Evolutionary conservation across 106 monocot genomes (phyloP).

Genomic region (Acorus gramineus): DNA sequence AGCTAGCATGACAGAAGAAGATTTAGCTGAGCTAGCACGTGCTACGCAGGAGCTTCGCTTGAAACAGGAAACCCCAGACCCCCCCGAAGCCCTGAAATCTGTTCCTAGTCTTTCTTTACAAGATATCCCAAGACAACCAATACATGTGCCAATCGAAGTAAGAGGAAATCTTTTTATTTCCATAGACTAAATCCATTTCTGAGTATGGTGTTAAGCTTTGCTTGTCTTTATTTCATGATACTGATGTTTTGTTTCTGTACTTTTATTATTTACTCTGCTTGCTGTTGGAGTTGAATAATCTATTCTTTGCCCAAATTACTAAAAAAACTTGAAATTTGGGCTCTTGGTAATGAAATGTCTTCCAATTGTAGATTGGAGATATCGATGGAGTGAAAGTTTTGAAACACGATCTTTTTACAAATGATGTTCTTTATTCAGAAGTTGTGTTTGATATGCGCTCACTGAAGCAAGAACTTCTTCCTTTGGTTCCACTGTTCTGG

Average conservation of each 20-base stretch:
- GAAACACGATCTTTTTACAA: constrained; percentile 93
- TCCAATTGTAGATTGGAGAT: constrained; percentile 50
- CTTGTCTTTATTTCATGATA: background rate
- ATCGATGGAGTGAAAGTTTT: constrained; percentile 84
- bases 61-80: constrained; percentile 98
- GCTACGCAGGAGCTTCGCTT: constrained; percentile 79
- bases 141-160: constrained; percentile 81
- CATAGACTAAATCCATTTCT: background rate
- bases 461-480: constrained; percentile 81
- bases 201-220: too few relatives aligned
- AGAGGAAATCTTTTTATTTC: constrained; percentile 1
- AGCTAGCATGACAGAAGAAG: constrained; percentile 82
- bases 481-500: constrained; percentile 89
- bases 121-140: constrained; percentile 89
- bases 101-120: constrained; percentile 82
- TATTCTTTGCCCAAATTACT: background rate
- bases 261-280: too few relatives aligned
- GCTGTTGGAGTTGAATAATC: too few relatives aligned
- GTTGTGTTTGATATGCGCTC: constrained; percentile 91
- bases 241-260: background rate
- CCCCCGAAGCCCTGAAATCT: constrained; percentile 91
- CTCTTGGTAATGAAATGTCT: background rate
- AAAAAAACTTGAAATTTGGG: background rate
- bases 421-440: constrained; percentile 94
- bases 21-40: constrained; percentile 83